phyloP scores from a whole-genome alignment of 2,329 filamentous ascomycete species.

The Colletotrichum sp. region DNA sequence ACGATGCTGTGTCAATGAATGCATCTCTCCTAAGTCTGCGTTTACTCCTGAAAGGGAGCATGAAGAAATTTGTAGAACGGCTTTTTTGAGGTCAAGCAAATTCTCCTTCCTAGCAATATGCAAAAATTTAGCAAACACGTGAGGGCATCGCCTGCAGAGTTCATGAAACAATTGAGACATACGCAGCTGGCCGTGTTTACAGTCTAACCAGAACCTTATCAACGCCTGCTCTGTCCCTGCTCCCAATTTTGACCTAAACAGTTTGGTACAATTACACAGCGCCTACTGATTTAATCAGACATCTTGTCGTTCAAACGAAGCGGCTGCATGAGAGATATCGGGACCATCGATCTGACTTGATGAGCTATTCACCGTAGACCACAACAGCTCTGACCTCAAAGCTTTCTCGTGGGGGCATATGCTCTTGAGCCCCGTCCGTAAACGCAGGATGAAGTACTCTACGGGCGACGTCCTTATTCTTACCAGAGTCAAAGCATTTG shows the following conservation, averaged over 20 bases:
- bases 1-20: neutral
- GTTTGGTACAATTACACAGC: neutral
- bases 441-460: slow-evolving; percentile 79
- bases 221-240: neutral
- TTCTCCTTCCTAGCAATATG: neutral
- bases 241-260: neutral
- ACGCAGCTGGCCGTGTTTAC: neutral
- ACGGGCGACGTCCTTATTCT: slow-evolving; percentile 53
- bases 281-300: neutral
- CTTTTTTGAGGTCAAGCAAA: neutral
- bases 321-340: neutral
- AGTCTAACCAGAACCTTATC: neutral
- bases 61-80: neutral
- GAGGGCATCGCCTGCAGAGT: neutral
- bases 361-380: neutral
- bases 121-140: neutral
- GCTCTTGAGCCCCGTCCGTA: slow-evolving; percentile 62
- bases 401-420: slow-evolving; percentile 43
- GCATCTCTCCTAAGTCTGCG: neutral
- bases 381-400: neutral
- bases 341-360: neutral
- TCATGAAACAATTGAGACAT: neutral
- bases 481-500: slow-evolving; percentile 65
- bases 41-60: neutral
- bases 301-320: neutral